Evolutionary conservation across 2,329 filamentous ascomycete genomes (phyloP), one percentile per base, ranked within the genome.

Genomic region (Ramichloridium luteum): DNA sequence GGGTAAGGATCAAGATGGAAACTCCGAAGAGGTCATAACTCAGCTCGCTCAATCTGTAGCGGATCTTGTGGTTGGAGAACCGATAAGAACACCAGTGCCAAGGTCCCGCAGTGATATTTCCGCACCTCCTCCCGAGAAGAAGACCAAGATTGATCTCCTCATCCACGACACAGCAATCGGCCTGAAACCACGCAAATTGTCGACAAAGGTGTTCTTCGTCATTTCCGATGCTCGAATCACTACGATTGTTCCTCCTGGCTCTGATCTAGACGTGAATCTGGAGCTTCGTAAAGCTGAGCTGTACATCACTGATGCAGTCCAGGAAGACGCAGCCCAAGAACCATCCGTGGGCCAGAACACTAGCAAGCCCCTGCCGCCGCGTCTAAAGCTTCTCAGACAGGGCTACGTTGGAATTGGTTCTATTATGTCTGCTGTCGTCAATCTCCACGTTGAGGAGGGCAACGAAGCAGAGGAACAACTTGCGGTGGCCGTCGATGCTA

Each of bases 321-420:
- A 73, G 15, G 62, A 67, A 8, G 65, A 68, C 20, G 15, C 27
- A 8, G 18, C 34, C 10, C 26, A 13, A 13, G 31, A 28, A n/a
- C 30, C 27, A 11, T 25, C 35, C 4, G 27, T 37, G 4, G 36
- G 36, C 32, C 41, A 34, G 2, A 39, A 41, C 12, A 45, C 41
- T 14, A 38, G 35, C 29, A 25, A 44, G 12, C 45, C 37, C 9
- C 33, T 56, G 6, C 52, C 71, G 6, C 54, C 60, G 13, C n/a
- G n/a, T n/a, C n/a, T n/a, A n/a, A 55, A 61, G 16, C 51, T 77
- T 35, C 54, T 74, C 32, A 61, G 69, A 5, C 65, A 70, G 45
- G 90, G 90, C 1, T 98, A 77, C 50, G 84, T 93, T 5, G 78
- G 84, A 26, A 74, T 98, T 18, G 85, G 82, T 46, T 83, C 81